Base-by-base conservation (phyloP, 176 grass and related monocot species). In the Oryza glumipatula region DNA sequence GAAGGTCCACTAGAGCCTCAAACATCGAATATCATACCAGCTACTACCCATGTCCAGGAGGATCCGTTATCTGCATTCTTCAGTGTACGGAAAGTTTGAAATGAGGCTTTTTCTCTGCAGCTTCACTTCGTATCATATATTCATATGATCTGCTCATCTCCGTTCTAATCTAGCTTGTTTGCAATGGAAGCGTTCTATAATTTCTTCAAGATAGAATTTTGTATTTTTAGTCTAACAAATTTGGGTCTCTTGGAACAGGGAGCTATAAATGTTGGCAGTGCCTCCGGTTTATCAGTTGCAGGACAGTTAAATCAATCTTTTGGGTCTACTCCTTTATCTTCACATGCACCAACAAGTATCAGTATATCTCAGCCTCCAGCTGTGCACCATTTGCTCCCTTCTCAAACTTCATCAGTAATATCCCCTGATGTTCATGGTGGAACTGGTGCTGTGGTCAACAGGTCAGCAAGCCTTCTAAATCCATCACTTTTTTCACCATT, bases 401-500 rank as follows among this genome's bases (percentile, higher is more conserved):
- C 74, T 0, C 88, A 90, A 80, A 21, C 47, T 19, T 77, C 88
- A 11, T 70, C 67, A 35, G 45, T 54, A 68, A 70, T 91, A 45
- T 28, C 72, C 19, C 24, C 19, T 54, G 86, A 86, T 47, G 61
- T 65, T 70, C 83, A 77, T 78, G 88, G 56, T 47, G 44, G 75
- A 52, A 46, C 74, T 84, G 79, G 70, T 47, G 65, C 39, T 73
- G 76, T 54, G 21, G 22, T 41, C 21, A 58, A n/a, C 17, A 74
- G 66, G 46, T 65, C 81, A 38, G 26, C 85, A 24, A 74, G 58
- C 76, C 88, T 86, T 70, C 80, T 94, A 61, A 94, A 94, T 70
- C 92, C 92, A 41, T 94, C 83, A 76, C 84, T 66, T 70, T 89
- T 94, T 73, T 82, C 83, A 44, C 54, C 86, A 21, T 35, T 80